These are phyloP conservation scores for Cantharellus cinnabarinus DNA, from an alignment of 768 basidiomycete genomes.

Conservation along the genomic window DNA sequence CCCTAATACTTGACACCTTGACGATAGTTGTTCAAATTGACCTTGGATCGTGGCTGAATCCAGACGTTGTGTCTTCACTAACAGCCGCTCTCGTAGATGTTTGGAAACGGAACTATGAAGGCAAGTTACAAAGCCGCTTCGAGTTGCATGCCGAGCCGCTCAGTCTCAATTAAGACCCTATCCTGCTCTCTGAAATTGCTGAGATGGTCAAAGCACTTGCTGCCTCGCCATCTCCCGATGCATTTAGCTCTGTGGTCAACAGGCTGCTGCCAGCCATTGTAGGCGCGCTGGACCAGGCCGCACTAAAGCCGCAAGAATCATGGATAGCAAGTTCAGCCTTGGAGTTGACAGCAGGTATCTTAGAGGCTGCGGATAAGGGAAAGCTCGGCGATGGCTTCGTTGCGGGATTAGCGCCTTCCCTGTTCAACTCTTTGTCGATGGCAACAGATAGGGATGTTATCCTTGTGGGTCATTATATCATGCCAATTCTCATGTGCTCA, in stretches of 20 bases:
- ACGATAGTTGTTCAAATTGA: constrained; percentile 60
- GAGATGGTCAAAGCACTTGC: constrained; percentile 62
- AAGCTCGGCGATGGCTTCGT: constrained; percentile 72
- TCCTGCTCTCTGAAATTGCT: constrained; percentile 66
- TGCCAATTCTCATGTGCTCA: neutral
- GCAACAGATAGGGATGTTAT: constrained; percentile 69
- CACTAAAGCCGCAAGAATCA: constrained; percentile 33
- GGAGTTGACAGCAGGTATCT: constrained; percentile 55
- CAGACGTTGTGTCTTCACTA: constrained; percentile 43
- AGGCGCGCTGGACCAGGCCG: constrained; percentile 34
- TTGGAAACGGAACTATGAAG: constrained; percentile 76
- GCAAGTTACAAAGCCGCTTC: constrained; percentile 19
- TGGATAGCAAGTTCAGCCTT: constrained; percentile 67
- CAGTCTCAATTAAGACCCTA: constrained; percentile 40
- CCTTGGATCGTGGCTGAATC: constrained; percentile 49
- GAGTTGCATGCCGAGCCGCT: neutral
- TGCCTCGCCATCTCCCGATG: constrained; percentile 31
- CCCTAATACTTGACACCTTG: constrained; percentile 71
- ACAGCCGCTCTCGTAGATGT: constrained; percentile 51
- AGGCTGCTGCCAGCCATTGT: constrained; percentile 56
- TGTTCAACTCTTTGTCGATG: constrained; percentile 46
- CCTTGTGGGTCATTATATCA: constrained; percentile 15
- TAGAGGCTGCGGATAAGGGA: constrained; percentile 35
- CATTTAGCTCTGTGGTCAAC: constrained; percentile 55
- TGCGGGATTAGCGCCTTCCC: constrained; percentile 42